Evolutionary conservation across 2,329 filamentous ascomycete species (phyloP), one percentile per base, ranked within the genome.

Genomic region (Colletotrichum melonis): DNA sequence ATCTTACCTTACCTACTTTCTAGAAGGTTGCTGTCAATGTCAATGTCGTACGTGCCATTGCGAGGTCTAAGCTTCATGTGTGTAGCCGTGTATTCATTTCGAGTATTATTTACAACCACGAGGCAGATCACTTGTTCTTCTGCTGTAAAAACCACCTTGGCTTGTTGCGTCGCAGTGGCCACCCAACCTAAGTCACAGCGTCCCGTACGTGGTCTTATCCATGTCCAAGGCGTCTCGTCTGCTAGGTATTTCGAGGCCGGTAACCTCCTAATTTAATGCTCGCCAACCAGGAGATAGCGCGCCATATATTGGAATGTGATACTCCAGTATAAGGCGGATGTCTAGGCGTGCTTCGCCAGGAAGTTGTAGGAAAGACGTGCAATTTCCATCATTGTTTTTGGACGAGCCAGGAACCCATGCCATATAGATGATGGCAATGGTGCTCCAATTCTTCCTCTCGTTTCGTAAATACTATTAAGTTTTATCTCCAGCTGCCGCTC

Each of bases 281-380:
- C 22, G 22, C 8, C 22, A n/a, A 49, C 9, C 35, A 19, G 46
- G 46, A 38, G 60, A 56, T 22, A 24, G 30, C 8, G 35, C 63
- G 64, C 35, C 35, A 46, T 42, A 42, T 14, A 26, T 56, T 24
- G n/a, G 19, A 16, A 26, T 32, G 22, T 46, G 24, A 49, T 57
- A 68, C 46, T 26, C 56, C 56, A 49, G 49, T 26, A 49, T 28
- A 66, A 59, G 35, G 42, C 38, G 38, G 6, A 42, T 19, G 38
- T 42, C 38, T 42, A 5, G 38, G 16, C 60, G 30, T 24, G 59
- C 42, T 30, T 55, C 42, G 62, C 55, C 24, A 32, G n/a, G 26
- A 66, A 56, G 55, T 56, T 57, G 69, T 57, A 57, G 67, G 35
- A 67, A 49, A 56, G 64, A 57, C 46, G 22, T 32, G 49, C 22